Evolutionary conservation across 495 filamentous ascomycete species (phyloP).

Genomic region (Podospora appendiculata): DNA sequence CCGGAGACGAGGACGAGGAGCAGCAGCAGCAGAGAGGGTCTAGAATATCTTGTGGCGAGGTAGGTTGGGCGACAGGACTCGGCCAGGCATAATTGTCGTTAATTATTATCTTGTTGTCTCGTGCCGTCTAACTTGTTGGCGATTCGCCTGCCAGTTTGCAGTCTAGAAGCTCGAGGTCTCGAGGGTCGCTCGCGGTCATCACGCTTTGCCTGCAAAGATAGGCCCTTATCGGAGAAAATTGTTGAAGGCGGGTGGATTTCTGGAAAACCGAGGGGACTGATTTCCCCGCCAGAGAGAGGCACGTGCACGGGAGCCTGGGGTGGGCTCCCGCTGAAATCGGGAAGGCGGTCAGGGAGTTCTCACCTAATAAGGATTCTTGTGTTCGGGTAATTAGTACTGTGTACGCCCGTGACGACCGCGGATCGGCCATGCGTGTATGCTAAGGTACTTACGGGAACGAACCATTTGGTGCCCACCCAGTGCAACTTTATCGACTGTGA

Average conservation of each 20-base stretch:
- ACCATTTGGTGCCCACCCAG: no score
- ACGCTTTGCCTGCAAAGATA: not conserved
- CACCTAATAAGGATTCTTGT: not conserved
- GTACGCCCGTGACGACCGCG: no score
- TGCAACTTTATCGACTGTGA: no score
- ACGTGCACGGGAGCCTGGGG: not conserved
- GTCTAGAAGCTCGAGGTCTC: not conserved
- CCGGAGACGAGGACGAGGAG: not conserved
- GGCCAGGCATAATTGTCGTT: conserved; percentile 7
- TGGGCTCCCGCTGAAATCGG: no score
- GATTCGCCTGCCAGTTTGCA: not conserved
- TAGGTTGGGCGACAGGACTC: not conserved
- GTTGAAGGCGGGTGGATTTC: not conserved
- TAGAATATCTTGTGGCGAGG: conserved; percentile 1
- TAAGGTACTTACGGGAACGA: no score
- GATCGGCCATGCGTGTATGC: no score
- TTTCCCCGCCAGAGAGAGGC: conserved; percentile 8
- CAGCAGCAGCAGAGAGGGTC: not conserved
- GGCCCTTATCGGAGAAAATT: conserved; percentile 6
- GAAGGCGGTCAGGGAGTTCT: conserved; percentile 6
- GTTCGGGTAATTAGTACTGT: no score
- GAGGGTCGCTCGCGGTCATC: not conserved
- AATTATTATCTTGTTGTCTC: not conserved
- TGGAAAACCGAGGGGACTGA: not conserved
- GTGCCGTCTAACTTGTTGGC: not conserved